Base-by-base conservation (phyloP, 371 early-diverging fungal species). In the Rhizomucor pusillus region DNA sequence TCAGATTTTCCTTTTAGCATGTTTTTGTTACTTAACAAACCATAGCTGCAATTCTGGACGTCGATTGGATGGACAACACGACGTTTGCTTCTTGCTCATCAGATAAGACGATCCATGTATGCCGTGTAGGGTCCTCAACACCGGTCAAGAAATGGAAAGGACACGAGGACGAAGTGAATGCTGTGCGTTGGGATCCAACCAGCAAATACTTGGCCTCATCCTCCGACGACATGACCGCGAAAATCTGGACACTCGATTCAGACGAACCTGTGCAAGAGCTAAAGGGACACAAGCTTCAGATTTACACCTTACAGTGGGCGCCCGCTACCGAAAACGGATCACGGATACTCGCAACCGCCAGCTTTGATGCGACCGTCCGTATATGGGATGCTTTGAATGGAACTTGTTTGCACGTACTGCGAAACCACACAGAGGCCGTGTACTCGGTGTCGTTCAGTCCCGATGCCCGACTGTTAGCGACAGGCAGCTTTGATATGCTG, bases 21-120 rank as follows among this genome's bases (percentile, higher is more conserved):
- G 33, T 35, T 19, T 13, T 12, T 52, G 1, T 14, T 20, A 25
- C 20, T 10, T 16, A 14, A 13, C 40, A 43, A 20, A 41, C 52
- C 20, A 14, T 40, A 77, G 84, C 74, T 63, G 86, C 82, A 37
- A 92, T 81, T 41, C 72, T 95, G 52, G 95, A 96, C 70, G 87
- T 94, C 4, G 97, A 92, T 64, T 98, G 98, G 98, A 80, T 84
- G 59, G 93, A 95, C 65, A 88, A 92, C 59, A 69, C 69, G 2
- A 95, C 91, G 6, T 94, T 97, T 79, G 95, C 97, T 1, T 90
- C 96, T 0, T 90, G 91, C 54, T 92, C 94, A 11, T 80, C 84
- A 2, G 98, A 98, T 66, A 82, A 82, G 39, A 77, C 78, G 3
- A 88, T 97, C 9, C 84, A 77, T 43, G 87, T 98, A 0, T 95